phyloP scores from a whole-genome alignment of 176 grass and related monocot species.

The Thinopyrum elongatum region DNA sequence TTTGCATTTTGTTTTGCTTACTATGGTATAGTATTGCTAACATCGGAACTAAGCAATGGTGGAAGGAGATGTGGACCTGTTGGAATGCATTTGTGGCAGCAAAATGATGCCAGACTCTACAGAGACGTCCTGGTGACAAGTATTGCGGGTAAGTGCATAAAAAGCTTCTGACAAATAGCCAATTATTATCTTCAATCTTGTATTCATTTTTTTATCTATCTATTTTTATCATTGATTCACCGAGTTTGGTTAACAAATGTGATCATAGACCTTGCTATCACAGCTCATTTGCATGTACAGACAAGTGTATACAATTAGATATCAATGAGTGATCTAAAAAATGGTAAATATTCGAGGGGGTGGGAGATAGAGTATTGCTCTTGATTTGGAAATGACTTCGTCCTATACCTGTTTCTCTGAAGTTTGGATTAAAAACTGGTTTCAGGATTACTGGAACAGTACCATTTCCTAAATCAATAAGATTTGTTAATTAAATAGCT shows the following conservation, averaged over 20 bases:
- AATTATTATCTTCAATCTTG: constrained; percentile 14
- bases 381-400: neutral
- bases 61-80: constrained; percentile 29
- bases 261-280: neutral
- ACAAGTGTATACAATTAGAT: neutral
- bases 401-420: neutral
- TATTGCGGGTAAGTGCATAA: constrained; percentile 43
- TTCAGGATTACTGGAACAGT: neutral
- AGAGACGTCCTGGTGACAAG: constrained; percentile 66
- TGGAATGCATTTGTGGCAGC: constrained; percentile 11
- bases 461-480: neutral
- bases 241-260: neutral
- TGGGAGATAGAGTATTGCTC: neutral
- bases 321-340: neutral
- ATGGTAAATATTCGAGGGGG: neutral
- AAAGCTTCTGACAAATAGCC: constrained; percentile 5
- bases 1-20: constrained; percentile 66
- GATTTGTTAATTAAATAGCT: neutral
- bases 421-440: neutral
- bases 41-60: constrained; percentile 54
- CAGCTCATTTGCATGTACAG: neutral
- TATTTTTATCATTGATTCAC: neutral
- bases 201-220: neutral
- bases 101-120: constrained; percentile 39
- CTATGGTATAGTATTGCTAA: constrained; percentile 69